Percentiles rank a stretch among this genome's conserved stretches.
These are phyloP conservation scores for Tremellales sp. DNA, from an alignment of 1,284 basidiomycete species.

Conservation along the genomic window DNA sequence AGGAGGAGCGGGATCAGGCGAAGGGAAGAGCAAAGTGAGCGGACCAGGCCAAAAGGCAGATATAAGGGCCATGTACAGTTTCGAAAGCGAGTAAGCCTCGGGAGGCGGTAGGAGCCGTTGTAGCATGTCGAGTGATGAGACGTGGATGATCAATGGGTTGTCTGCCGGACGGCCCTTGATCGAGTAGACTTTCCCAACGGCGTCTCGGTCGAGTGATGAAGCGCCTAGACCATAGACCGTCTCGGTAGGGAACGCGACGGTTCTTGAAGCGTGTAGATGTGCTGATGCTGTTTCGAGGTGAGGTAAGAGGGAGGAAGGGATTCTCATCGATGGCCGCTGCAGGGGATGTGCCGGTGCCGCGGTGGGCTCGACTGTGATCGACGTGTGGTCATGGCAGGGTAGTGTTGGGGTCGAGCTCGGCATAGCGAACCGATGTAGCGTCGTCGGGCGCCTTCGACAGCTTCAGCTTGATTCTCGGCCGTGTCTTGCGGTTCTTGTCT, in stretches of 20 bases:
- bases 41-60: constrained; percentile 92
- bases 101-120: constrained; percentile 61
- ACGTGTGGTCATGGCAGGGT: constrained; percentile 15
- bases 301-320: constrained; percentile 19
- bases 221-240: constrained; percentile 98
- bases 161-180: constrained; percentile 91
- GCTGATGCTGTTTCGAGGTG: constrained; percentile 34
- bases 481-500: too few species aligned
- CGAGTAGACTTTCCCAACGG: constrained; percentile 72
- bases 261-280: constrained; percentile 36
- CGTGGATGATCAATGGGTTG: constrained; percentile 96
- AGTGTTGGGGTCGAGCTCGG: constrained; percentile 25
- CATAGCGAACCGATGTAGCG: constrained; percentile 7
- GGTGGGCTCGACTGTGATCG: constrained; percentile 17
- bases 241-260: constrained; percentile 92
- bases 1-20: constrained; percentile 49
- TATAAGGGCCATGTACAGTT: constrained; percentile 68
- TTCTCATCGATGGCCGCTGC: constrained; percentile 29
- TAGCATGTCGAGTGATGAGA: constrained; percentile 82
- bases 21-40: constrained; percentile 86
- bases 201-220: constrained; percentile 62
- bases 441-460: too few species aligned
- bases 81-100: constrained; percentile 55
- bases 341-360: constrained; percentile 24
- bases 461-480: too few species aligned